Conservation (phyloP, 805 yeast genomes). For the Ogataea sp. region DNA sequence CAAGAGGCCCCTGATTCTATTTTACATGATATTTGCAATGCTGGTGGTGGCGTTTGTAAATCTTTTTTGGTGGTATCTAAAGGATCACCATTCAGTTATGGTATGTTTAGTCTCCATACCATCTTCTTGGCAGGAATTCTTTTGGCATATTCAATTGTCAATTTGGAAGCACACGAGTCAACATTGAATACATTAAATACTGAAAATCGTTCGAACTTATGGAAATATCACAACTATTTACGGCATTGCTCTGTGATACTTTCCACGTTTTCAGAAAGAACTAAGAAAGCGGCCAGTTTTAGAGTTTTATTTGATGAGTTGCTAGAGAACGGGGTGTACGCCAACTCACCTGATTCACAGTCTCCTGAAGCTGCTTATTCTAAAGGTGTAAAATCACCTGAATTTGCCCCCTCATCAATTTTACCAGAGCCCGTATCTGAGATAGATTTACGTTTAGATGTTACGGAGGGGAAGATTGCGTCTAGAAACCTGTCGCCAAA, state of each 20-base stretch:
- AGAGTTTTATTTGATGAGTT: conserved; percentile 9
- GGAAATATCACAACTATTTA: conserved; percentile 9
- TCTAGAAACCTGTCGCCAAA: too few relatives aligned
- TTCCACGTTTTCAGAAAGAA: conserved; percentile 9
- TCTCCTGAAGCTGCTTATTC: not conserved
- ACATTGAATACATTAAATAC: not conserved
- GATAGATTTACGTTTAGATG: too few relatives aligned
- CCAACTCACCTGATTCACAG: not conserved
- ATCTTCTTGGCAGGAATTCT: conserved; percentile 10
- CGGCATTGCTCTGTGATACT: conserved; percentile 11
- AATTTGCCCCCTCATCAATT: too few relatives aligned
- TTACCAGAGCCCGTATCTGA: too few relatives aligned
- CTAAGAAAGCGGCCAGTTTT: conserved; percentile 13
- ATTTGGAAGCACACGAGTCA: conserved; percentile 4
- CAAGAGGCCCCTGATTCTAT: conserved; percentile 1
- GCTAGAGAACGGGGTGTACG: conserved; percentile 9
- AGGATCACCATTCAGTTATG: conserved; percentile 8
- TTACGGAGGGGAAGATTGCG: too few relatives aligned
- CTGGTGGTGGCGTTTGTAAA: conserved; percentile 12
- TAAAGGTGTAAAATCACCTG: too few relatives aligned
- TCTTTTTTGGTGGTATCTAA: conserved; percentile 7
- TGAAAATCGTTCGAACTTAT: not conserved
- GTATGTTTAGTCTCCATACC: conserved; percentile 12
- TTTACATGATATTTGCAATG: conserved; percentile 7
- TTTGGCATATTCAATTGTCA: conserved; percentile 9